A percentile compares a stretch with the other conserved stretches of the same genome.
phyloP scores from a whole-genome alignment of 352 stramenopile genomes.

The Lagenidium giganteum region DNA sequence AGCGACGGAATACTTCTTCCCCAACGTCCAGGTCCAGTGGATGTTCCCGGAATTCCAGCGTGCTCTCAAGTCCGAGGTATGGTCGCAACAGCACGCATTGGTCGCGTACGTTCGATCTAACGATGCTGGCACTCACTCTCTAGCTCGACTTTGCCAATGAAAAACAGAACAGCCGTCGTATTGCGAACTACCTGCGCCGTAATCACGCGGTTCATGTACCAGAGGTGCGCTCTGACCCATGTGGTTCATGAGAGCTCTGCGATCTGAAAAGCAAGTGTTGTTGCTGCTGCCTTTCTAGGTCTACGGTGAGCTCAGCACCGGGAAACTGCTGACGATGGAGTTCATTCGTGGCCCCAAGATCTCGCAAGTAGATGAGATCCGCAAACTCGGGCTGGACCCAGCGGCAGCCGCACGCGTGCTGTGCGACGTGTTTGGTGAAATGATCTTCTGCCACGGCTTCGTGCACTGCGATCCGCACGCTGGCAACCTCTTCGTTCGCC shows the following conservation, averaged over 20 bases:
- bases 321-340: slow-evolving; percentile 94
- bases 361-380: slow-evolving; percentile 85
- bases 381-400: slow-evolving; percentile 69
- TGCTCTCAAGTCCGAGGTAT: slow-evolving; percentile 62
- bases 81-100: not conserved
- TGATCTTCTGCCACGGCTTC: slow-evolving; percentile 95
- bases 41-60: slow-evolving; percentile 94
- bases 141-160: slow-evolving; percentile 85
- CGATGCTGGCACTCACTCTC: not conserved
- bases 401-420: slow-evolving; percentile 82
- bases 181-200: slow-evolving; percentile 48
- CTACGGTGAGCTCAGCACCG: slow-evolving; percentile 83
- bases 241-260: slow-evolving; percentile 21
- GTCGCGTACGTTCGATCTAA: not conserved
- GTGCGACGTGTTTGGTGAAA: slow-evolving; percentile 92
- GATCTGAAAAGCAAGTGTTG: too few relatives aligned
- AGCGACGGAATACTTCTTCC: slow-evolving; percentile 82
- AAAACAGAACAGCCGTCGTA: slow-evolving; percentile 73
- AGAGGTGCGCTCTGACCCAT: too few relatives aligned
- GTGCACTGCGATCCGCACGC: slow-evolving; percentile 97
- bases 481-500: slow-evolving; percentile 90
- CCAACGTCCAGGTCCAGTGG: slow-evolving; percentile 91
- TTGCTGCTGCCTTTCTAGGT: too few relatives aligned
- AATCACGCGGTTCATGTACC: slow-evolving; percentile 76
- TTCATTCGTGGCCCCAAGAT: slow-evolving; percentile 95